A percentile compares a stretch with the other conserved stretches of the same genome.
Conservation (phyloP, 352 stramenopile species). For the Phytophthora pinifolia region DNA sequence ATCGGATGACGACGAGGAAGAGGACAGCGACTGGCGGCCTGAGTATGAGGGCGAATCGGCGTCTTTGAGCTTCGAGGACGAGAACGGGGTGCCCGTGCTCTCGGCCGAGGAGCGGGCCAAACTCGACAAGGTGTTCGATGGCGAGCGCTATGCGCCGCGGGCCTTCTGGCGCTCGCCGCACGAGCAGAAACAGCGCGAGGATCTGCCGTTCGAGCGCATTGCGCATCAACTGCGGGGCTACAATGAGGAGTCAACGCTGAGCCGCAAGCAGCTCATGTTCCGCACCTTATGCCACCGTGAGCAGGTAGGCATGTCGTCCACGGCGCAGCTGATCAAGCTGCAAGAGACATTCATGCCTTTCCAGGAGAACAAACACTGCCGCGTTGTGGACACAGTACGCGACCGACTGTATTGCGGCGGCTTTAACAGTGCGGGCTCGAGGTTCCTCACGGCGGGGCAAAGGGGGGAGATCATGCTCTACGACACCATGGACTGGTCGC, state of each 20-base stretch:
- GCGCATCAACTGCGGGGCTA: conserved; percentile 67
- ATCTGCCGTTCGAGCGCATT: conserved; percentile 57
- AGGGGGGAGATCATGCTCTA: conserved; percentile 70
- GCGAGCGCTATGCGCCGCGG: conserved; percentile 55
- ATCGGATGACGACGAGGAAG: conserved; percentile 29
- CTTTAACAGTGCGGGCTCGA: conserved; percentile 69
- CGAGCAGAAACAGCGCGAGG: conserved; percentile 53
- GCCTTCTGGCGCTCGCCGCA: conserved; percentile 63
- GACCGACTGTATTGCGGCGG: conserved; percentile 80
- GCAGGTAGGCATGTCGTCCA: conserved; percentile 60
- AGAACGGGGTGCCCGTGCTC: conserved; percentile 38
- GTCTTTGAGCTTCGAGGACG: conserved; percentile 27
- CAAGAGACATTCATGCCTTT: conserved; percentile 85
- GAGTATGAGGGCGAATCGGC: conserved; percentile 30
- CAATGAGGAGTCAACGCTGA: conserved; percentile 27
- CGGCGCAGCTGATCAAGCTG: conserved; percentile 62
- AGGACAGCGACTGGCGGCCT: conserved; percentile 32
- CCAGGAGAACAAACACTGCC: conserved; percentile 75
- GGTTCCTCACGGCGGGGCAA: conserved; percentile 75
- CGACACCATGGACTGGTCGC: conserved; percentile 72
- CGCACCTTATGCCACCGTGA: conserved; percentile 69
- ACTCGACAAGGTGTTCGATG: conserved; percentile 70
- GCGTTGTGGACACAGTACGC: conserved; percentile 64
- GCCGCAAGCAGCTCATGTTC: conserved; percentile 46
- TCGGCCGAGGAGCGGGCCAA: conserved; percentile 47